phyloP scores from a whole-genome alignment of 805 yeast genomes.

The Phaffomyces opuntiae region DNA sequence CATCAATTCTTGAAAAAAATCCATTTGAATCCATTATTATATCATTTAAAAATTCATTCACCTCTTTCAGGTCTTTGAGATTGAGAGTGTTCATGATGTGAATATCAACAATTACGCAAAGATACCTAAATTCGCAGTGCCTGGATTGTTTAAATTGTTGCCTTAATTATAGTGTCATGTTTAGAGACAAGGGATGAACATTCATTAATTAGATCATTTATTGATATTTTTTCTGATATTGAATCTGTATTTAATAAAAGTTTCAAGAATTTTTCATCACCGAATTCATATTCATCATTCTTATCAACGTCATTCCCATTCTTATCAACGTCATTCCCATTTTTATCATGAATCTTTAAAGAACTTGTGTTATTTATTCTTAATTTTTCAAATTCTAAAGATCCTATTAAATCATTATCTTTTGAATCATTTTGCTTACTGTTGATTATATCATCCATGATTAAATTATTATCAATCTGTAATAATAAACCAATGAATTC shows the following conservation, averaged over 20 bases:
- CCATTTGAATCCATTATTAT: constrained; percentile 12
- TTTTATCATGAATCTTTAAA: no score
- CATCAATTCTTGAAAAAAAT: no score
- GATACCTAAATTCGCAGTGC: no score
- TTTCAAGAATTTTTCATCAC: constrained; percentile 53
- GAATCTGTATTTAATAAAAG: constrained; percentile 26
- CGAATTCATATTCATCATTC: constrained; percentile 37
- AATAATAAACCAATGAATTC: constrained; percentile 46
- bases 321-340: constrained; percentile 8
- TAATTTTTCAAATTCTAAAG: constrained; percentile 29
- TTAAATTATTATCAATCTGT: background rate
- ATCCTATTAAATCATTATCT: constrained; percentile 16
- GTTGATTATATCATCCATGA: constrained; percentile 14
- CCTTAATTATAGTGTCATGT: no score
- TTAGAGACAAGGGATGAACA: no score
- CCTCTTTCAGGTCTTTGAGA: constrained; percentile 1
- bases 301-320: no score
- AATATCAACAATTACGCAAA: no score
- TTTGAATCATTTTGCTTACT: background rate
- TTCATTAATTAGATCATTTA: constrained; percentile 11
- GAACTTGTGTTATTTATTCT: no score
- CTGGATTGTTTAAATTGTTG: no score
- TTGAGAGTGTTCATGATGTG: no score
- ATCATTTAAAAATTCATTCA: constrained; percentile 3
- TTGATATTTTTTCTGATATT: constrained; percentile 10